Conservation (phyloP, 2,329 filamentous ascomycete genomes). For the Sporothrix protearum region DNA sequence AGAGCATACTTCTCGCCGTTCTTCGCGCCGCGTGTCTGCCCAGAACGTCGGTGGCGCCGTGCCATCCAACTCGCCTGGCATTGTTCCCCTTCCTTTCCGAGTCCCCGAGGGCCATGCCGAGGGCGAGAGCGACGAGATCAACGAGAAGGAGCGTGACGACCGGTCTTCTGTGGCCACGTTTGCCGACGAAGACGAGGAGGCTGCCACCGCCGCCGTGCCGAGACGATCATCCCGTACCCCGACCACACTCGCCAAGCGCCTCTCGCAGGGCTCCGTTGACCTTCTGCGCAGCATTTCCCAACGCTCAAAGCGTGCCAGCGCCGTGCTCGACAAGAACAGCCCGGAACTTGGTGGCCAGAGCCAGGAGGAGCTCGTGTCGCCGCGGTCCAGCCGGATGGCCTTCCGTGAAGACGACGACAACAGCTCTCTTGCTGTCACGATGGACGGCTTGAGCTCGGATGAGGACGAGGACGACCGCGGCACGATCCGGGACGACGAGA, state of each 20-base stretch:
- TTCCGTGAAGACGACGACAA: slow-evolving; percentile 46
- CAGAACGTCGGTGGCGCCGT: not conserved
- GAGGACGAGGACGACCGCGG: slow-evolving; percentile 32
- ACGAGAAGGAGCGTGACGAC: slow-evolving; percentile 48
- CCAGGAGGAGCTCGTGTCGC: slow-evolving; percentile 46
- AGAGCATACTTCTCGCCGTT: not conserved
- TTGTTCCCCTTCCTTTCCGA: slow-evolving; percentile 64
- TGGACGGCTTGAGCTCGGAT: slow-evolving; percentile 51
- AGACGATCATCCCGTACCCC: slow-evolving; percentile 10
- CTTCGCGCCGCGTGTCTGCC: not conserved
- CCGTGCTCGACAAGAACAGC: slow-evolving; percentile 22
- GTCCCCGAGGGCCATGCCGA: slow-evolving; percentile 44
- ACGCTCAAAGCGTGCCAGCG: slow-evolving; percentile 32
- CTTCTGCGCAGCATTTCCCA: slow-evolving; percentile 46
- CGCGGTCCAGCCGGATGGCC: slow-evolving; percentile 31
- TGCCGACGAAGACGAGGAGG: slow-evolving; percentile 58
- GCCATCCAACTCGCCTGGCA: slow-evolving; percentile 38
- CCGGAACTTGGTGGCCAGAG: slow-evolving; percentile 36
- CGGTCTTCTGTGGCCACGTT: slow-evolving; percentile 68
- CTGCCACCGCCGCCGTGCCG: not conserved
- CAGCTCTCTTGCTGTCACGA: slow-evolving; percentile 55
- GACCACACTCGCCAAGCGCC: slow-evolving; percentile 44
- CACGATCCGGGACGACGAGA: slow-evolving; percentile 31
- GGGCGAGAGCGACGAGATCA: slow-evolving; percentile 22
- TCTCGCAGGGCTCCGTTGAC: slow-evolving; percentile 48